A percentile compares a stretch with the other conserved stretches of the same genome.
Conservation (phyloP, 108 stramenopile species). For the Pelagomonas calceolata region DNA sequence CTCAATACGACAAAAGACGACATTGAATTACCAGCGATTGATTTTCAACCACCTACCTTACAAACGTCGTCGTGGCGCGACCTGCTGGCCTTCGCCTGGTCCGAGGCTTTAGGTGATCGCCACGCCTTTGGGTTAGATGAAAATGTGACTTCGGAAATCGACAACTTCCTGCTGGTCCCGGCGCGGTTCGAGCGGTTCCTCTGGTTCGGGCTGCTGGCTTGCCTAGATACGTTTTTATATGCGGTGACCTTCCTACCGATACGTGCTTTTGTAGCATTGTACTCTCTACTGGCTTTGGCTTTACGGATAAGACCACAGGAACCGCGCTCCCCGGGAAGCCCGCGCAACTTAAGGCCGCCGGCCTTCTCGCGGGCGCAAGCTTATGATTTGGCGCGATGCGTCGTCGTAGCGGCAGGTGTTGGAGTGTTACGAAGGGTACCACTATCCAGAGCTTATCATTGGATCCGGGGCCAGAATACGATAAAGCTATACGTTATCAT, state of each 20-base stretch:
- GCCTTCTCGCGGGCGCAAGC: slow-evolving; percentile 45
- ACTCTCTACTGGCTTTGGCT: not conserved
- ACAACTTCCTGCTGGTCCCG: slow-evolving; percentile 88
- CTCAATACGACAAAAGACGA: too few species aligned
- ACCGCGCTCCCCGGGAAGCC: not conserved
- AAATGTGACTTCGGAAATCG: slow-evolving; percentile 63
- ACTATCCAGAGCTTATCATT: slow-evolving; percentile 87
- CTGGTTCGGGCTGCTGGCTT: slow-evolving; percentile 73
- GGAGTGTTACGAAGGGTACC: slow-evolving; percentile 61
- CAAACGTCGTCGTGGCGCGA: not conserved
- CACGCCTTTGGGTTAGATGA: slow-evolving; percentile 4
- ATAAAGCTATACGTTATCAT: slow-evolving; percentile 93
- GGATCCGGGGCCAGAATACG: slow-evolving; percentile 91
- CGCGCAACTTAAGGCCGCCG: slow-evolving; percentile 3
- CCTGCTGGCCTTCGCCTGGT: not conserved
- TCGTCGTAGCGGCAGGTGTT: slow-evolving; percentile 47
- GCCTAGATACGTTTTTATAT: slow-evolving; percentile 86
- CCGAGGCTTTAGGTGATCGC: slow-evolving; percentile 7
- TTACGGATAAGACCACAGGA: too few species aligned
- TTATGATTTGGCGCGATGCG: slow-evolving; percentile 68
- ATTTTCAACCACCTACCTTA: too few species aligned
- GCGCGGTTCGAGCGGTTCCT: slow-evolving; percentile 69
- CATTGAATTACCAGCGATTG: too few species aligned
- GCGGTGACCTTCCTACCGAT: slow-evolving; percentile 76
- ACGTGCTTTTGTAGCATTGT: not conserved